These are phyloP conservation scores for Psilocybe azurescens DNA, from an alignment of 768 basidiomycete genomes.

Conservation along the genomic window DNA sequence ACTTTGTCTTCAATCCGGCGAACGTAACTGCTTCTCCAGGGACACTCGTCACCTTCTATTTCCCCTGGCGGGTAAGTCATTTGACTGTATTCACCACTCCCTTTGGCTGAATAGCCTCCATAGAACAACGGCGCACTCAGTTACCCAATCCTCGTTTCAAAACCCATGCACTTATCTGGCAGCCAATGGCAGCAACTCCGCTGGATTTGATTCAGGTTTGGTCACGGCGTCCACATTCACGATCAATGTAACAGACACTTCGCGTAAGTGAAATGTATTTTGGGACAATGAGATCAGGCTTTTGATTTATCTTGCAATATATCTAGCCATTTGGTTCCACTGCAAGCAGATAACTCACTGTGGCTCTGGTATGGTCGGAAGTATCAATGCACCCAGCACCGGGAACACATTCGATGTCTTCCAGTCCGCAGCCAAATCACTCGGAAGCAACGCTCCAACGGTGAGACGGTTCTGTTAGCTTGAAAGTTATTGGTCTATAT, in stretches of 20 bases:
- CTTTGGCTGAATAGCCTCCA: background rate
- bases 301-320: background rate
- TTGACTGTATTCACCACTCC: slow-evolving; percentile 24
- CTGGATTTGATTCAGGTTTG: slow-evolving; percentile 63
- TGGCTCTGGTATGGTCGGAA: slow-evolving; percentile 55
- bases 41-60: slow-evolving; percentile 59
- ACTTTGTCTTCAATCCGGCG: slow-evolving; percentile 47
- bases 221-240: slow-evolving; percentile 42
- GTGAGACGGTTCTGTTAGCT: slow-evolving; percentile 30
- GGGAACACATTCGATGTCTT: slow-evolving; percentile 50
- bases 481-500: background rate
- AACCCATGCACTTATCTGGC: slow-evolving; percentile 56
- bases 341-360: slow-evolving; percentile 57
- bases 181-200: slow-evolving; percentile 36
- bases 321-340: slow-evolving; percentile 60
- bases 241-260: slow-evolving; percentile 49
- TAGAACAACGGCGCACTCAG: slow-evolving; percentile 43
- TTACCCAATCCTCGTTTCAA: slow-evolving; percentile 62
- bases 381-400: slow-evolving; percentile 52
- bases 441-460: slow-evolving; percentile 38
- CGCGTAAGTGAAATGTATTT: slow-evolving; percentile 40
- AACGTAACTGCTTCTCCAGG: slow-evolving; percentile 54
- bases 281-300: background rate
- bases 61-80: slow-evolving; percentile 47
- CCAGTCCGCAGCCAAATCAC: slow-evolving; percentile 40